phyloP scores from a whole-genome alignment of 257 asterid genomes.

The Galeopsis tetrahit region DNA sequence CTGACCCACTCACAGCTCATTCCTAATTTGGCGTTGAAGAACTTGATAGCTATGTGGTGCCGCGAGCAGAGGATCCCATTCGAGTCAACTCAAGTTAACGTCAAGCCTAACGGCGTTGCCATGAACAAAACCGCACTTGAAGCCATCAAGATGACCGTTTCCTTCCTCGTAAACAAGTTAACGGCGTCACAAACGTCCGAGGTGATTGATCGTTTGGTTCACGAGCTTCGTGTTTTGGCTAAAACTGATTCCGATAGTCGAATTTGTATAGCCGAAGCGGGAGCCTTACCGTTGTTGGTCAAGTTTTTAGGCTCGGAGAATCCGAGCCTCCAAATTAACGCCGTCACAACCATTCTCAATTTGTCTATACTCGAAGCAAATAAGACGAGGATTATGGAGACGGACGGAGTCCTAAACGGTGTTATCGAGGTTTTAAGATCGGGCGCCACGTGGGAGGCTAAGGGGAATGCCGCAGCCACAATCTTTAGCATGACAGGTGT shows the following conservation, averaged over 20 bases:
- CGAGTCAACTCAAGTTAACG: constrained; percentile 51
- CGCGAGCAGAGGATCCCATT: constrained; percentile 78
- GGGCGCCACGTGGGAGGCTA: constrained; percentile 92
- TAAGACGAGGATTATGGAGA: constrained; percentile 73
- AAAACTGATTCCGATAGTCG: constrained; percentile 84
- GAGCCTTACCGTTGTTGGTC: constrained; percentile 67
- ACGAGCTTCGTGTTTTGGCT: constrained; percentile 77
- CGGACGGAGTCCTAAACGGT: constrained; percentile 73
- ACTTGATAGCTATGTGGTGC: constrained; percentile 82
- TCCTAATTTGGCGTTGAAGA: constrained; percentile 68
- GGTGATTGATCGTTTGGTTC: constrained; percentile 61
- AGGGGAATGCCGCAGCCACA: constrained; percentile 93
- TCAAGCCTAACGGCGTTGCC: constrained; percentile 39
- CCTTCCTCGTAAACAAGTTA: constrained; percentile 63
- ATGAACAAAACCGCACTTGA: constrained; percentile 75
- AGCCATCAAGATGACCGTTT: constrained; percentile 79
- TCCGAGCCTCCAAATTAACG: constrained; percentile 75
- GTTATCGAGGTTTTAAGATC: constrained; percentile 74
- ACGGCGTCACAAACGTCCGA: constrained; percentile 57
- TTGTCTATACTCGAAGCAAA: constrained; percentile 82
- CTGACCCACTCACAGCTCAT: constrained; percentile 65
- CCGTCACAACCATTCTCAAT: constrained; percentile 83
- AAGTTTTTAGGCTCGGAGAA: constrained; percentile 63
- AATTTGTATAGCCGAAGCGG: constrained; percentile 78
- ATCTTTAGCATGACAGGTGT: constrained; percentile 70